phyloP scores from a whole-genome alignment of 2,329 filamentous ascomycete species.

The Aureobasidium lini region DNA sequence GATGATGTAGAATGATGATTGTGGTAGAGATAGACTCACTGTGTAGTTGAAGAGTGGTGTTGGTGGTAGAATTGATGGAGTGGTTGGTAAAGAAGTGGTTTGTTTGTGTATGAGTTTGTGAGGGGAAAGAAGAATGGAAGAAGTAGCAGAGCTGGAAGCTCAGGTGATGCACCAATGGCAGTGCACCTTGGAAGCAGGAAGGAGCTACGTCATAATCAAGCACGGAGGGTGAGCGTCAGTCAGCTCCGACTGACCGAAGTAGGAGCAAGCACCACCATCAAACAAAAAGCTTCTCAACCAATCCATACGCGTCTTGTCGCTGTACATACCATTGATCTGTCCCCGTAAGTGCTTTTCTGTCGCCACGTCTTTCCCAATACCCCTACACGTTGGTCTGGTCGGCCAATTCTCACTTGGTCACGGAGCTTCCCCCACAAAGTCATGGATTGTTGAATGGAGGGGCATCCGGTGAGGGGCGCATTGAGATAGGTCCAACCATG shows the following conservation, averaged over 20 bases:
- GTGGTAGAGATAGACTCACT: background rate
- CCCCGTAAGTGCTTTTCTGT: background rate
- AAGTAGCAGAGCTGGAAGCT: background rate
- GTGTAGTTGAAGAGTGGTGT: background rate
- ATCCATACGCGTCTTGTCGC: background rate
- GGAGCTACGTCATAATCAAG: background rate
- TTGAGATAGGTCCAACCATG: background rate
- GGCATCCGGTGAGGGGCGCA: background rate
- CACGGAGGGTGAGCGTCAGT: background rate
- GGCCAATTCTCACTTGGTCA: background rate
- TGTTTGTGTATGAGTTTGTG: conserved; percentile 2
- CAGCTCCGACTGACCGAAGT: background rate
- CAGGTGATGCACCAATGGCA: conserved; percentile 4
- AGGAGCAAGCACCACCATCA: background rate
- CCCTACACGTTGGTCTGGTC: background rate
- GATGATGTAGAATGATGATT: background rate
- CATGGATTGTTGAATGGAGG: conserved; percentile 1
- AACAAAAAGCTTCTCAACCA: conserved; percentile 11
- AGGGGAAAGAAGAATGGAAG: background rate
- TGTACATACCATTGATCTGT: background rate
- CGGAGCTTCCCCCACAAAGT: conserved; percentile 6
- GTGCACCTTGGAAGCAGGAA: conserved; percentile 4
- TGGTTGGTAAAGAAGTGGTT: background rate
- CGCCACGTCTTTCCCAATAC: background rate
- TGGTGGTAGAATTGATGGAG: background rate